Evolutionary conservation across 179 eudicot species (phyloP).

Genomic region (Corrigiola litoralis): DNA sequence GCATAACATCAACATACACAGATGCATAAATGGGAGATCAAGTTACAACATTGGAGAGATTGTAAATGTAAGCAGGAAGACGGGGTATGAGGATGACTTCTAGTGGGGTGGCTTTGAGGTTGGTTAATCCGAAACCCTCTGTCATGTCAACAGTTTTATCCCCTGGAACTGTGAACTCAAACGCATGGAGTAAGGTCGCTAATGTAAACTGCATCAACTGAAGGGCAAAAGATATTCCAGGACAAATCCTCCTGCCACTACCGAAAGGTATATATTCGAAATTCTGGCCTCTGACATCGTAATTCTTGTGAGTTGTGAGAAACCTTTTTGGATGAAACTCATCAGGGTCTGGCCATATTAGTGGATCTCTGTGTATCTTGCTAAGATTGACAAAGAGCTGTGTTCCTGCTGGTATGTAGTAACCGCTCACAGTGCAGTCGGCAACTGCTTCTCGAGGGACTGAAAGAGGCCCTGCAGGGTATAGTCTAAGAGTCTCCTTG

Average conservation of each 20-base stretch:
- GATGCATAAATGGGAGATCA: too few relatives aligned
- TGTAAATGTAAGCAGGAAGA: background rate
- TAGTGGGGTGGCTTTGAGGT: too few relatives aligned
- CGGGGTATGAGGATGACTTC: slow-evolving; percentile 7
- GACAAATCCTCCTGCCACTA: too few relatives aligned
- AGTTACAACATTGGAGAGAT: too few relatives aligned
- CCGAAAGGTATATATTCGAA: too few relatives aligned
- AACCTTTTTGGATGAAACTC: slow-evolving; percentile 13
- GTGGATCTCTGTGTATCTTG: slow-evolving; percentile 14
- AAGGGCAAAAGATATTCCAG: too few relatives aligned
- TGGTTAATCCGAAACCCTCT: too few relatives aligned
- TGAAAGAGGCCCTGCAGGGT: too few relatives aligned
- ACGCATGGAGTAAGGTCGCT: slow-evolving; percentile 12
- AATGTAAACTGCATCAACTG: slow-evolving; percentile 3
- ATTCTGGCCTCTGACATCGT: too few relatives aligned
- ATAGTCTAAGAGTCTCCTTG: too few relatives aligned
- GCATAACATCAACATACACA: background rate
- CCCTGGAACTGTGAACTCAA: background rate
- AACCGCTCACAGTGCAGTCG: slow-evolving; percentile 6
- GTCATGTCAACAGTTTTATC: slow-evolving; percentile 14
- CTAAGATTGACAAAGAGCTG: background rate
- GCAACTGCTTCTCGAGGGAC: too few relatives aligned
- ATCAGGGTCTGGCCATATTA: background rate
- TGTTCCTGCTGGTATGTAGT: slow-evolving; percentile 8
- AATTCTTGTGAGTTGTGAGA: too few relatives aligned